phyloP scores from a whole-genome alignment of 139 green algal species.

The Micromonas pusilla region DNA sequence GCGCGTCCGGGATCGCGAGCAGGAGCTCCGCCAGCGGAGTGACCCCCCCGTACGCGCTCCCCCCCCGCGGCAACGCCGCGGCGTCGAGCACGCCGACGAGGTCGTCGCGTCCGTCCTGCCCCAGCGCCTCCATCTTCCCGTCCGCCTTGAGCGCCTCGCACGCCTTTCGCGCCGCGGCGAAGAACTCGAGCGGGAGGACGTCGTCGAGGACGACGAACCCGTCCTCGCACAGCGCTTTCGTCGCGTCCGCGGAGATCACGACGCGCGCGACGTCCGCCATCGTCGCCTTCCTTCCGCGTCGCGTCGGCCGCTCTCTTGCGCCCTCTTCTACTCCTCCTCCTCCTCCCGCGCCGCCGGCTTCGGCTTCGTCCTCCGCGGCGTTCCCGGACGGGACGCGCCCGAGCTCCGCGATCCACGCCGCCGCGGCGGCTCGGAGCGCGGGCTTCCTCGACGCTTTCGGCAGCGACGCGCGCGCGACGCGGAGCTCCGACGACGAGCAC shows the following conservation, averaged over 20 bases:
- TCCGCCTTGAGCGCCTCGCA: not conserved
- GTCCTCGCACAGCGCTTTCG: not conserved
- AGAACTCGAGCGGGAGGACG: not conserved
- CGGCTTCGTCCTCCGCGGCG: not conserved
- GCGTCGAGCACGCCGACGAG: slow-evolving; percentile 1
- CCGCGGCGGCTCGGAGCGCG: not conserved
- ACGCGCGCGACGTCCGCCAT: not conserved
- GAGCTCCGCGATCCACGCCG: not conserved
- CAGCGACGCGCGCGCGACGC: not conserved
- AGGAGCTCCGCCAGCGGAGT: not conserved
- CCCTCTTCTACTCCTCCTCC: no score
- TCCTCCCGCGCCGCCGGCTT: no score
- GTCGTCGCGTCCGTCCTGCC: slow-evolving; percentile 8
- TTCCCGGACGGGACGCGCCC: not conserved
- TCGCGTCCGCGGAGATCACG: not conserved
- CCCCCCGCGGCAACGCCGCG: not conserved
- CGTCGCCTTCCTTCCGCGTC: not conserved
- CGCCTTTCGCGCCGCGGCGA: not conserved
- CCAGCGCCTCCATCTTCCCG: not conserved
- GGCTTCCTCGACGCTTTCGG: not conserved
- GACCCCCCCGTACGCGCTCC: not conserved
- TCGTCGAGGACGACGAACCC: slow-evolving; percentile 18
- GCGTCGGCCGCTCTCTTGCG: no score
- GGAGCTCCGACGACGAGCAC: not conserved
- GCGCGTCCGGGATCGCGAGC: not conserved